Evolutionary conservation across 108 stramenopile species (phyloP).

Genomic region (Chaetoceros tenuissimus): DNA sequence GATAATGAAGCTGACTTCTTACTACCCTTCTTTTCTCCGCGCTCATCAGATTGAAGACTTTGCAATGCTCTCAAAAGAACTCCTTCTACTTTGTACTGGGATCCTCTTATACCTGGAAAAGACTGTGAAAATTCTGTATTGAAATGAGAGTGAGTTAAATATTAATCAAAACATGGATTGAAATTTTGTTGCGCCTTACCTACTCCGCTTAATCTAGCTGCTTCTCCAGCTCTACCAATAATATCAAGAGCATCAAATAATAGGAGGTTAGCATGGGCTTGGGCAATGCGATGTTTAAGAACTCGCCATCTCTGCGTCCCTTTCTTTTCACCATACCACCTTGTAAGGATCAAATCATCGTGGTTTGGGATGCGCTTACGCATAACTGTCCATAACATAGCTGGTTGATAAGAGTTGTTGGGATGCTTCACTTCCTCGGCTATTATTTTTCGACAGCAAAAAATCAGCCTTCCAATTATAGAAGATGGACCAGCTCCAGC

Average conservation of each 20-base stretch:
- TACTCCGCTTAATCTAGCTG: conserved; percentile 81
- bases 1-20: conserved; percentile 4
- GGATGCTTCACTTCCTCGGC: conserved; percentile 85
- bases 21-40: conserved; percentile 62
- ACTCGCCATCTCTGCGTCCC: conserved; percentile 67
- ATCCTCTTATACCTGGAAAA: conserved; percentile 77
- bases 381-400: conserved; percentile 66
- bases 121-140: conserved; percentile 85
- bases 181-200: too few relatives aligned
- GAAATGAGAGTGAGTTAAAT: too few relatives aligned
- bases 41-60: conserved; percentile 70
- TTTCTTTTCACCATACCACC: conserved; percentile 53
- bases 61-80: conserved; percentile 72
- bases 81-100: conserved; percentile 80
- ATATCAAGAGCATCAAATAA: conserved; percentile 82
- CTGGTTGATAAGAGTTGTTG: conserved; percentile 78
- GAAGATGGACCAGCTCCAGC: conserved; percentile 82
- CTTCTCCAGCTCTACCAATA: conserved; percentile 86
- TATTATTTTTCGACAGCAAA: conserved; percentile 70
- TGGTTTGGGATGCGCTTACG: conserved; percentile 67
- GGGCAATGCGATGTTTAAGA: conserved; percentile 53
- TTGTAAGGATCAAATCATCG: conserved; percentile 62
- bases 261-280: conserved; percentile 54
- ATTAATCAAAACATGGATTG: too few relatives aligned
- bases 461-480: conserved; percentile 72